Evolutionary conservation across 352 stramenopile species (phyloP), one percentile per base, ranked within the genome.

Genomic region (Blastocystis sp.): DNA sequence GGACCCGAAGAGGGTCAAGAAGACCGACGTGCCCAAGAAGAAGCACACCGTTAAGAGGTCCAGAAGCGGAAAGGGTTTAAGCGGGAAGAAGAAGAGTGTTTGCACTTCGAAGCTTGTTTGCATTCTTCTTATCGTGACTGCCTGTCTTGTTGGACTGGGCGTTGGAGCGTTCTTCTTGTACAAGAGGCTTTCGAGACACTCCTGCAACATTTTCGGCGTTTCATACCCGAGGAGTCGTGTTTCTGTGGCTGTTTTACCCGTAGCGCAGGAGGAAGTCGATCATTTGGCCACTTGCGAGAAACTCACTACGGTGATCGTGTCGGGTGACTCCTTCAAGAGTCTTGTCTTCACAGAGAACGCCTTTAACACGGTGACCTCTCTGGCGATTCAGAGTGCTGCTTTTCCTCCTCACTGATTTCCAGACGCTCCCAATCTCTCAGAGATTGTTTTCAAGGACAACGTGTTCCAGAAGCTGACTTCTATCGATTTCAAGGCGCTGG

Each of bases 211-310:
- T 12, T 74, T 74, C n/a, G n/a, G 31, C 35, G 29, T 50, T 24
- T 74, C 63, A n/a, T 74, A 74, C 35, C 26, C 63, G 21, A n/a
- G 63, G 29, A 74, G 63, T 74, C n/a, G 29, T 21, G 9, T 26
- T 74, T 41, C n/a, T 1, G 0, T 39, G 19, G 4, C 10, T 29
- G 9, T 31, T 26, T 74, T 26, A 74, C 63, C 29, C 45, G 9
- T 74, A 74, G 63, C 19, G 21, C 19, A 33, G 19, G 9, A 50
- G 3, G 63, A 74, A 16, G 13, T 74, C 9, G 31, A 31, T 74
- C 2, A 31, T 41, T 31, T 74, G 24, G 63, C 21, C 19, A 74
- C 63, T 45, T 50, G 63, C 63, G 39, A 26, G 63, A 50, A 41
- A 24, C 63, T 74, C 9, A 21, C 19, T 50, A 50, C 35, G 24